Percentiles rank a stretch among this genome's conserved stretches.
Conservation (phyloP, 2,329 filamentous ascomycete genomes). For the Leptographium galeiforme region DNA sequence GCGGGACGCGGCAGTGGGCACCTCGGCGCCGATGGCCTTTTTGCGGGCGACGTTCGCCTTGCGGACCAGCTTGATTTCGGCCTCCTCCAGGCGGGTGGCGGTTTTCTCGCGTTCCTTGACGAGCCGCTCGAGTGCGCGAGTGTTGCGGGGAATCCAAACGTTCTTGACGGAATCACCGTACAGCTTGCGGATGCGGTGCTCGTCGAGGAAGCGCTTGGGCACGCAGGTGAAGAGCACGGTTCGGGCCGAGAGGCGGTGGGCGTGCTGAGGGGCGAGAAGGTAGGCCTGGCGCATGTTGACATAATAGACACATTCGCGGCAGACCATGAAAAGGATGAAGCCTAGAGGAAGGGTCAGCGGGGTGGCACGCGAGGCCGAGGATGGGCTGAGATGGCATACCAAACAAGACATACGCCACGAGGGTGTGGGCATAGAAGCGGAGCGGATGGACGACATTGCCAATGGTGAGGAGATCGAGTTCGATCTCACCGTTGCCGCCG, state of each 20-base stretch:
- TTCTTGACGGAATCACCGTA: constrained; percentile 70
- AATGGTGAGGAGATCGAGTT: constrained; percentile 53
- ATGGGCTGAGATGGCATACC: constrained; percentile 15
- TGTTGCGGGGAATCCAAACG: constrained; percentile 71
- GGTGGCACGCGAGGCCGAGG: background rate
- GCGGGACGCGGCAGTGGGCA: background rate
- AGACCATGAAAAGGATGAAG: constrained; percentile 82
- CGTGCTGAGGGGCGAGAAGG: constrained; percentile 70
- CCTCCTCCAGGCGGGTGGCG: constrained; percentile 67
- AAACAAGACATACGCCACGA: constrained; percentile 73
- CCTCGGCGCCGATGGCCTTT: constrained; percentile 24
- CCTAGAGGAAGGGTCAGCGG: constrained; percentile 18
- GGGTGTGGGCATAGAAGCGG: constrained; percentile 67
- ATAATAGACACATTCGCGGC: constrained; percentile 82
- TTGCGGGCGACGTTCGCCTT: constrained; percentile 51
- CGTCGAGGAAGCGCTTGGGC: constrained; percentile 61
- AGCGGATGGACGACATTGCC: constrained; percentile 42
- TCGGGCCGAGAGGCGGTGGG: constrained; percentile 73
- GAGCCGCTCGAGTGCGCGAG: constrained; percentile 59
- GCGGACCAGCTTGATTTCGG: constrained; percentile 70
- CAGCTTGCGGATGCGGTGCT: constrained; percentile 57
- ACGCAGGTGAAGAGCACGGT: constrained; percentile 90
- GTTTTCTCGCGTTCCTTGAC: constrained; percentile 64
- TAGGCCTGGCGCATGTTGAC: constrained; percentile 92
- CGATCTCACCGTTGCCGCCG: constrained; percentile 48